Conservation (phyloP, 75 land plant genomes). For the Ceratopteris richardii region DNA sequence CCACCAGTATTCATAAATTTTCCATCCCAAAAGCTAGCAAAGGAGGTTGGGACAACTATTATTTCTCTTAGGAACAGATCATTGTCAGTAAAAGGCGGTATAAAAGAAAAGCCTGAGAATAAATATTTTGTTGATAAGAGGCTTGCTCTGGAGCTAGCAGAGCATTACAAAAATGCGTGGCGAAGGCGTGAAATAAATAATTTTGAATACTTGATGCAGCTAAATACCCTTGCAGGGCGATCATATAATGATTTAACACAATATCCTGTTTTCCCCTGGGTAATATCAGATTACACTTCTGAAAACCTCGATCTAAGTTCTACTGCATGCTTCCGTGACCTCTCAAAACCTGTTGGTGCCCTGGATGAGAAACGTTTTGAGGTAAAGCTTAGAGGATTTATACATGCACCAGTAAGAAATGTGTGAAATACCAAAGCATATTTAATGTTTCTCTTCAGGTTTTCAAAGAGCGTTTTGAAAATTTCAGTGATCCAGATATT, state of each 20-base stretch:
- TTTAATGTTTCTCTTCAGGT: conserved; percentile 36
- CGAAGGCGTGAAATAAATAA: conserved; percentile 85
- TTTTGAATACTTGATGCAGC: conserved; percentile 87
- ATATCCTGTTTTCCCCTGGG: conserved; percentile 97
- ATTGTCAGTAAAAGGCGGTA: conserved; percentile 43
- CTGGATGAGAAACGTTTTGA: conserved; percentile 78
- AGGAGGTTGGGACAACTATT: conserved; percentile 62
- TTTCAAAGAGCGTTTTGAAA: conserved; percentile 89
- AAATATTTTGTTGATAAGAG: conserved; percentile 76
- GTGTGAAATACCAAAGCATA: neutral
- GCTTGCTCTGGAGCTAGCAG: conserved; percentile 73
- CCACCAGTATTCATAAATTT: conserved; percentile 92
- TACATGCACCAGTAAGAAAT: neutral
- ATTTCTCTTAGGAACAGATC: conserved; percentile 59
- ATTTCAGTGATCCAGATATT: conserved; percentile 93
- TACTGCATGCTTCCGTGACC: conserved; percentile 76
- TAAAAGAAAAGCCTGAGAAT: conserved; percentile 43
- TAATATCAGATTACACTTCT: conserved; percentile 87
- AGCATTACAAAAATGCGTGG: conserved; percentile 81
- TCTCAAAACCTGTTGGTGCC: conserved; percentile 96
- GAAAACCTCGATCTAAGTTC: conserved; percentile 79
- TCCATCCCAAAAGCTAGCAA: conserved; percentile 64
- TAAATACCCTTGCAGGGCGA: conserved; percentile 91
- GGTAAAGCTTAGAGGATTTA: conserved; percentile 31
- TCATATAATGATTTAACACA: conserved; percentile 98